Percentiles rank a stretch among this genome's conserved stretches.
Conservation (phyloP, 2,329 filamentous ascomycete species). For the Calonectria pseudoreteaudii region DNA sequence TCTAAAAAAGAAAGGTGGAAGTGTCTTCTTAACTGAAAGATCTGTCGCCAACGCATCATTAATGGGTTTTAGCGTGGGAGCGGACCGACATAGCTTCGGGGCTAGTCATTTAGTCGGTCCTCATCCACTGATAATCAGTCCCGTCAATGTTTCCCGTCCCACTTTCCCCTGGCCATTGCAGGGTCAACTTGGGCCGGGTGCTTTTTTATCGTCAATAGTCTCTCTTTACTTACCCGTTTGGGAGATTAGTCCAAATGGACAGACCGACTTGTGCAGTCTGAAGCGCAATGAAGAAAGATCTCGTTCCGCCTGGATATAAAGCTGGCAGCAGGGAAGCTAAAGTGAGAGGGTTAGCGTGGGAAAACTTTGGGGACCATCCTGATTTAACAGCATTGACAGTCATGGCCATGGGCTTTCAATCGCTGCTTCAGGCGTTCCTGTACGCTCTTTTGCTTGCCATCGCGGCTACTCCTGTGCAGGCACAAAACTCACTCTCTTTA, state of each 20-base stretch:
- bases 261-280: too few relatives aligned
- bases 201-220: neutral
- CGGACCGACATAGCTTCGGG: too few relatives aligned
- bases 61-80: neutral
- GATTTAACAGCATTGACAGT: neutral
- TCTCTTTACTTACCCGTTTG: neutral
- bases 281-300: too few relatives aligned
- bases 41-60: neutral
- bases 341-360: neutral
- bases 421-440: neutral
- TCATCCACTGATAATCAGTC: neutral
- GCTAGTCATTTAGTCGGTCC: neutral
- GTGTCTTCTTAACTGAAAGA: neutral
- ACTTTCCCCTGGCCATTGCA: neutral
- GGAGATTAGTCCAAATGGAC: neutral
- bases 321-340: neutral
- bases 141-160: neutral
- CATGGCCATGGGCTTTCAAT: neutral
- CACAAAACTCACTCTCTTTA: neutral
- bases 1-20: neutral
- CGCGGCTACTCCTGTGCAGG: neutral
- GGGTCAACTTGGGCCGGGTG: too few relatives aligned
- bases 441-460: neutral
- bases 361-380: neutral
- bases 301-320: neutral